Conservation (phyloP, 1,284 basidiomycete species). For the Clitocybe nebularis region DNA sequence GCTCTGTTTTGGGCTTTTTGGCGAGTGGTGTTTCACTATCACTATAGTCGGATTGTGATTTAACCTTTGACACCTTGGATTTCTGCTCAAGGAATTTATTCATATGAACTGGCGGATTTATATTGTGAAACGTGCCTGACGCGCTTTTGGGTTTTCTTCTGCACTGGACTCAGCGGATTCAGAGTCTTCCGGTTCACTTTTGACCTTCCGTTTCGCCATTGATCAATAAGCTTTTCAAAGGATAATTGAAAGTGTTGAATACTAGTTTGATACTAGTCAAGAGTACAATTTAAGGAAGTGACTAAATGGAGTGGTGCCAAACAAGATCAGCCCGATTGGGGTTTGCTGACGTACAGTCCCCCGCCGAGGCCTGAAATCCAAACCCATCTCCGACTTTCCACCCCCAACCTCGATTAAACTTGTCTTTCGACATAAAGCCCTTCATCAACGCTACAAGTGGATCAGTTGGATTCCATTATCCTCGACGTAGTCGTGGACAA, state of each 20-base stretch:
- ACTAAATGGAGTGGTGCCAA: too few relatives aligned
- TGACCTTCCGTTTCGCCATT: slow-evolving; percentile 15
- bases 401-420: slow-evolving; percentile 11
- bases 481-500: slow-evolving; percentile 53
- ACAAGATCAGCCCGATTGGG: not conserved
- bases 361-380: not conserved
- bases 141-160: not conserved
- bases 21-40: slow-evolving; percentile 13
- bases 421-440: slow-evolving; percentile 37
- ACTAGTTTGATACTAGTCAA: too few relatives aligned
- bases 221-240: not conserved
- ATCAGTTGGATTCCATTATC: slow-evolving; percentile 10
- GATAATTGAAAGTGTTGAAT: not conserved
- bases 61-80: slow-evolving; percentile 6
- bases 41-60: slow-evolving; percentile 13
- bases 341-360: slow-evolving; percentile 2
- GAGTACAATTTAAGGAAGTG: too few relatives aligned
- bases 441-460: slow-evolving; percentile 10
- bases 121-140: not conserved
- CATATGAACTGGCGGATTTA: too few relatives aligned
- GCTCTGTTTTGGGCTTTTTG: slow-evolving; percentile 16
- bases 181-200: slow-evolving; percentile 8
- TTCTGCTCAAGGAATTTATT: slow-evolving; percentile 7
- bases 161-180: not conserved
- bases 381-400: not conserved